A percentile compares a stretch with the other conserved stretches of the same genome.
Conservation (phyloP, 306 rosid species). For the Coriaria nepalensis region DNA sequence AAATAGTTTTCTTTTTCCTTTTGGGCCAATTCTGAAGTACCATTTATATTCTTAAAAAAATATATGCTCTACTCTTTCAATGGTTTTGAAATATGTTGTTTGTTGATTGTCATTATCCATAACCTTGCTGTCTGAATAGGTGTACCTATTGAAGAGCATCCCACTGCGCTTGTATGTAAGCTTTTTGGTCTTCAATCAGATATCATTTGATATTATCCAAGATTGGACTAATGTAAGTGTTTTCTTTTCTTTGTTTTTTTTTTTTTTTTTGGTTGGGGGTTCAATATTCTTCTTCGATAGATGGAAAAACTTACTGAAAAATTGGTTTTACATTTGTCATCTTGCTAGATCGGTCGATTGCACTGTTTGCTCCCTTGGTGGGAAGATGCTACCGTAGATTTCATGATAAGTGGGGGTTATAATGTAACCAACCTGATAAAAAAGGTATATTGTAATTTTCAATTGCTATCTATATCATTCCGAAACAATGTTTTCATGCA, state of each 20-base stretch:
- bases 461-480: neutral
- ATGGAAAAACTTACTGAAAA: no score
- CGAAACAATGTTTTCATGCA: neutral
- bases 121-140: slow-evolving; percentile 57
- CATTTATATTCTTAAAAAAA: no score
- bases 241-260: no score
- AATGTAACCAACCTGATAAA: slow-evolving; percentile 39
- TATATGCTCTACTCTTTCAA: no score
- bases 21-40: neutral
- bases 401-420: slow-evolving; percentile 82
- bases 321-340: no score
- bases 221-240: slow-evolving; percentile 73
- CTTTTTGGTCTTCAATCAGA: slow-evolving; percentile 32
- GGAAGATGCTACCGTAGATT: slow-evolving; percentile 75
- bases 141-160: slow-evolving; percentile 54
- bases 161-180: slow-evolving; percentile 59
- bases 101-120: no score
- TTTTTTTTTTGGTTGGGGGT: no score
- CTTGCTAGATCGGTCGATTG: slow-evolving; percentile 58
- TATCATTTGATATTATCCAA: slow-evolving; percentile 35
- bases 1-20: neutral
- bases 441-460: slow-evolving; percentile 28
- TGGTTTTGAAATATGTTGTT: no score
- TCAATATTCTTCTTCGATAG: no score
- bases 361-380: slow-evolving; percentile 84